phyloP scores from a whole-genome alignment of 148 eudicot genomes.

The Chenopodium berlandieri region DNA sequence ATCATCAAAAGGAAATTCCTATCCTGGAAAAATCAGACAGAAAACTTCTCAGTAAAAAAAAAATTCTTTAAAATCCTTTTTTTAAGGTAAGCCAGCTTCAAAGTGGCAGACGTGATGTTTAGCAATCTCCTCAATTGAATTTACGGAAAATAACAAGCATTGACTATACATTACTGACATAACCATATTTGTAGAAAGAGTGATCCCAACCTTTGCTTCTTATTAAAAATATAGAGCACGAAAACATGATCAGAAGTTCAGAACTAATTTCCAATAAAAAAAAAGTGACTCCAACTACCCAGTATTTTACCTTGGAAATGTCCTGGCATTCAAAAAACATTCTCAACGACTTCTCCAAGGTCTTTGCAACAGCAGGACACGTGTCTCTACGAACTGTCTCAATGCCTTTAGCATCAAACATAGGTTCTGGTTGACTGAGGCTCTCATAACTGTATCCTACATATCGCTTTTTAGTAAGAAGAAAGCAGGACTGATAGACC shows the following conservation, averaged over 20 bases:
- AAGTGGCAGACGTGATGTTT: background rate
- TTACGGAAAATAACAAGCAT: background rate
- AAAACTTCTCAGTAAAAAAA: background rate
- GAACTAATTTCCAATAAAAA: background rate
- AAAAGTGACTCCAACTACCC: background rate
- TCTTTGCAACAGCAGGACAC: constrained; percentile 90
- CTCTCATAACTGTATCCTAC: constrained; percentile 93
- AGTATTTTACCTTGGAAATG: constrained; percentile 52
- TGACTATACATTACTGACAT: background rate
- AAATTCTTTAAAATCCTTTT: background rate
- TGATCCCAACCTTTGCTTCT: background rate
- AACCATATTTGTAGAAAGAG: background rate
- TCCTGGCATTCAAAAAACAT: constrained; percentile 63
- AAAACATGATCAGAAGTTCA: constrained; percentile 1
- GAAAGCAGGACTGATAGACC: constrained; percentile 91
- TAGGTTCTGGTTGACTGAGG: constrained; percentile 64
- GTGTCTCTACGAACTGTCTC: constrained; percentile 97
- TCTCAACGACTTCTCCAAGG: constrained; percentile 80
- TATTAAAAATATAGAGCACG: background rate
- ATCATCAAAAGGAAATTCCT: background rate
- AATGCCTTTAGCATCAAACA: constrained; percentile 95
- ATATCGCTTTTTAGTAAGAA: constrained; percentile 91
- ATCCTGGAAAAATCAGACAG: background rate
- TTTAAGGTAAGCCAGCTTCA: background rate
- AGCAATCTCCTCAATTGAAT: background rate